phyloP scores from a whole-genome alignment of 2,329 filamentous ascomycete species.

The Plectosphaerella plurivora region DNA sequence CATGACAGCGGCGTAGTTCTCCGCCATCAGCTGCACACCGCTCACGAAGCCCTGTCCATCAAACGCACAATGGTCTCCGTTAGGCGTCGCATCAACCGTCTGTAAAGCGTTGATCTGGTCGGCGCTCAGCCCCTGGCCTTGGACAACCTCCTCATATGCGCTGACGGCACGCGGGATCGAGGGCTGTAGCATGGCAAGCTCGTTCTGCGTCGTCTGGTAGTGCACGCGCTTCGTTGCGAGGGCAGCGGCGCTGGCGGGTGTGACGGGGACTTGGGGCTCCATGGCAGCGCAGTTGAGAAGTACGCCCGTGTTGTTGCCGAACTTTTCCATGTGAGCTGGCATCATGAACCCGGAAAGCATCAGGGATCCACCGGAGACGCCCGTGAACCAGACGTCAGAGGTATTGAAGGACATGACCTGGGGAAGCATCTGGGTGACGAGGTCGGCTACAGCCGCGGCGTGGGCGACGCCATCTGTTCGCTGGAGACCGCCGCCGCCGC shows the following conservation, averaged over 20 bases:
- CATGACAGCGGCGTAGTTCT: conserved; percentile 48
- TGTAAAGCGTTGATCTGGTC: conserved; percentile 44
- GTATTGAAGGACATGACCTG: conserved; percentile 49
- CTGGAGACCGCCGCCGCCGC: conserved; percentile 45
- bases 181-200: conserved; percentile 42
- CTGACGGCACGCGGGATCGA: conserved; percentile 44
- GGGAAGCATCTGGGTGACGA: conserved; percentile 44
- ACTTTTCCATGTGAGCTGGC: conserved; percentile 49
- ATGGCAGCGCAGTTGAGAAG: conserved; percentile 53
- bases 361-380: conserved; percentile 50
- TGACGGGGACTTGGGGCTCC: conserved; percentile 46
- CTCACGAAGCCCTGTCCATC: conserved; percentile 48
- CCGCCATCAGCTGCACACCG: conserved; percentile 53
- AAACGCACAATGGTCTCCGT: conserved; percentile 55
- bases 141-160: conserved; percentile 46
- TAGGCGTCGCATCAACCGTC: conserved; percentile 52
- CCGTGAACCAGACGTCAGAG: conserved; percentile 51
- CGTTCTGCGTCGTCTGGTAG: conserved; percentile 50
- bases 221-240: conserved; percentile 45
- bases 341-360: conserved; percentile 54
- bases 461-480: conserved; percentile 52
- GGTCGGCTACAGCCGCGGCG: conserved; percentile 49
- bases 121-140: conserved; percentile 34
- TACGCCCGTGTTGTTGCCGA: conserved; percentile 40
- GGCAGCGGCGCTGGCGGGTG: conserved; percentile 32